A percentile compares a stretch with the other conserved stretches of the same genome.
phyloP scores from a whole-genome alignment of 306 rosid species.

The Inga laurina region DNA sequence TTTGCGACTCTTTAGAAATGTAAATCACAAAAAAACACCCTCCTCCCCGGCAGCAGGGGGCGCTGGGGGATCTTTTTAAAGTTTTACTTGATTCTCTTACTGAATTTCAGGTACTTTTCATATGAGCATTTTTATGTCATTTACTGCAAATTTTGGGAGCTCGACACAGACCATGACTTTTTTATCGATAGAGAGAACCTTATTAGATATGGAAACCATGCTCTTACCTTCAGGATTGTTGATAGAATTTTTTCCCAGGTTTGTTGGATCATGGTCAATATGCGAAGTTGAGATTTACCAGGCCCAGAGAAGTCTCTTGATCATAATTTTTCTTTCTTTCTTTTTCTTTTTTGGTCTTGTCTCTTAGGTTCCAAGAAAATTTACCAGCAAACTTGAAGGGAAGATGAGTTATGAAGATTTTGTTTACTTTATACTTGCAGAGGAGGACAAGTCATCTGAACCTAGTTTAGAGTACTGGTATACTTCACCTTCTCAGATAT shows the following conservation, averaged over 20 bases:
- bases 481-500: conserved; percentile 31
- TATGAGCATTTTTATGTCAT: conserved; percentile 98
- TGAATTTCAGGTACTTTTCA: conserved; percentile 75
- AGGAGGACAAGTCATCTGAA: conserved; percentile 95
- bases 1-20: conserved; percentile 5
- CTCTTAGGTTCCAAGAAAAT: conserved; percentile 83
- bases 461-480: conserved; percentile 99
- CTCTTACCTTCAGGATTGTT: conserved; percentile 98
- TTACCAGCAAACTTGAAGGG: conserved; percentile 89
- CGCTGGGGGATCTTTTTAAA: not conserved
- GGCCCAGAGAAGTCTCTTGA: conserved; percentile 2
- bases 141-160: conserved; percentile 99
- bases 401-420: conserved; percentile 99
- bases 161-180: conserved; percentile 98
- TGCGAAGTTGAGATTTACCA: conserved; percentile 21
- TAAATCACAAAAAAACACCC: not conserved
- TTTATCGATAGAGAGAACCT: conserved; percentile 96
- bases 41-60: not conserved
- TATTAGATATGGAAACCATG: conserved; percentile 98
- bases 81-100: conserved; percentile 17
- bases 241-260: conserved; percentile 99
- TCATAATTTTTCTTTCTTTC: not conserved
- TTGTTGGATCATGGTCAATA: conserved; percentile 36
- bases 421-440: conserved; percentile 95
- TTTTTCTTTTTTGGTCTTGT: not conserved